phyloP scores from a whole-genome alignment of 371 early-diverging fungal genomes.

The Rhizopus delemar region DNA sequence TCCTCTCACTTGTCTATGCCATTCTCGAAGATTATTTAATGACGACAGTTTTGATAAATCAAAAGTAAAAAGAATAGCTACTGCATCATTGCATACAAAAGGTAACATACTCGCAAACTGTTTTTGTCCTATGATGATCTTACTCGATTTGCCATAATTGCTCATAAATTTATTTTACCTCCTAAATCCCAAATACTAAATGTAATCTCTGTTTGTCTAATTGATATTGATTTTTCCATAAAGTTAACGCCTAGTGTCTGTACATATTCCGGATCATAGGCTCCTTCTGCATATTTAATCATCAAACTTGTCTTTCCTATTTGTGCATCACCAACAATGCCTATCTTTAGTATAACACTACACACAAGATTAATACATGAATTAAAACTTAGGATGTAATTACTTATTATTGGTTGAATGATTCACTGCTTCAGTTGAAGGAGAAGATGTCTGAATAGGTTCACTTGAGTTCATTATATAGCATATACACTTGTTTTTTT shows the following conservation, averaged over 20 bases:
- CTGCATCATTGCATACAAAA: constrained; percentile 93
- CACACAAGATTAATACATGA: not conserved
- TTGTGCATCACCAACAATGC: constrained; percentile 98
- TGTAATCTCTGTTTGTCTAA: constrained; percentile 91
- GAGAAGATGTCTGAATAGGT: not conserved
- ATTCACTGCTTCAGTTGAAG: not conserved
- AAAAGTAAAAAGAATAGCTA: constrained; percentile 95
- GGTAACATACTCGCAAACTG: constrained; percentile 98
- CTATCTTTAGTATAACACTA: constrained; percentile 88
- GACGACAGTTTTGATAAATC: constrained; percentile 92
- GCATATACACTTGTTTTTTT: not conserved
- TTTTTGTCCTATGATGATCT: constrained; percentile 69
- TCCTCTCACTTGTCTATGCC: constrained; percentile 96
- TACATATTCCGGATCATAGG: constrained; percentile 93
- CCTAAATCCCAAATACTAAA: constrained; percentile 99
- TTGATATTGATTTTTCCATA: constrained; percentile 95
- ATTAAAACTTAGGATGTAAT: no score
- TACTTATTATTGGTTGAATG: no score
- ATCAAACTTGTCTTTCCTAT: constrained; percentile 98
- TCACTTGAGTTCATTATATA: not conserved
- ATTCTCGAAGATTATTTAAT: constrained; percentile 91
- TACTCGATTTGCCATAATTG: not conserved
- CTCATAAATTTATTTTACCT: constrained; percentile 55
- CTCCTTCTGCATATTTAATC: constrained; percentile 98
- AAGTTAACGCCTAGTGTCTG: constrained; percentile 99